A percentile compares a stretch with the other conserved stretches of the same genome.
Conservation (phyloP, 345 rosid genomes). For the Cardamine chenopodiifolia region DNA sequence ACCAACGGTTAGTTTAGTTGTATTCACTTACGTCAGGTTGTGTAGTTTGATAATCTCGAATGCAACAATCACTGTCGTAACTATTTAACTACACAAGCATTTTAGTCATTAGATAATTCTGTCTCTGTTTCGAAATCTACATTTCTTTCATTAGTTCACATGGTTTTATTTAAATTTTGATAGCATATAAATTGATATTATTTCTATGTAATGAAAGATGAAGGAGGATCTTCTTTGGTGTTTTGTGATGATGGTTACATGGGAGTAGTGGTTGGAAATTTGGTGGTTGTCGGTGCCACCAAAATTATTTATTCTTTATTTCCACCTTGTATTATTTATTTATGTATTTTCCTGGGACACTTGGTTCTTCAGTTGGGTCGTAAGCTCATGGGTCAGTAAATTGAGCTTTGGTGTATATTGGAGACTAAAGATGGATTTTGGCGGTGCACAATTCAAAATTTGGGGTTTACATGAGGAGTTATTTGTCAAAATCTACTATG, state of each 20-base stretch:
- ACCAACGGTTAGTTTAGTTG: not conserved
- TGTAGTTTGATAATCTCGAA: not conserved
- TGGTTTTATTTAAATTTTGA: constrained; percentile 4
- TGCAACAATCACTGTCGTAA: constrained; percentile 31
- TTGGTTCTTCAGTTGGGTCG: constrained; percentile 5
- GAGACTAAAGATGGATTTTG: not conserved
- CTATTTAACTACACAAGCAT: not conserved
- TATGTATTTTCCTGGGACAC: not conserved
- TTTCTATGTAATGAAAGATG: not conserved
- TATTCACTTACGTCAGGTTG: not conserved
- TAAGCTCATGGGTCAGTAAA: constrained; percentile 3
- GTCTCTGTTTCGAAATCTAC: not conserved
- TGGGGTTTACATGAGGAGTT: not conserved
- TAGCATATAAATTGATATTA: not conserved
- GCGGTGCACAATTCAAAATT: not conserved
- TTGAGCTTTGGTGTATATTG: not conserved
- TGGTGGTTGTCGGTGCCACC: constrained; percentile 43
- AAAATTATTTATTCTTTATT: not conserved
- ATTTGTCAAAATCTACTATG: not conserved
- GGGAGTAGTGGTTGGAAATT: constrained; percentile 42
- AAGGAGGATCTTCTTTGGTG: constrained; percentile 33
- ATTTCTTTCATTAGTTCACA: not conserved
- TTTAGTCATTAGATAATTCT: not conserved
- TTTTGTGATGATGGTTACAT: constrained; percentile 40
- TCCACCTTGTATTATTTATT: not conserved